Base-by-base conservation (phyloP, 1,139 yeast genomes). In the Hemisphaericaspora lyxosophila region DNA sequence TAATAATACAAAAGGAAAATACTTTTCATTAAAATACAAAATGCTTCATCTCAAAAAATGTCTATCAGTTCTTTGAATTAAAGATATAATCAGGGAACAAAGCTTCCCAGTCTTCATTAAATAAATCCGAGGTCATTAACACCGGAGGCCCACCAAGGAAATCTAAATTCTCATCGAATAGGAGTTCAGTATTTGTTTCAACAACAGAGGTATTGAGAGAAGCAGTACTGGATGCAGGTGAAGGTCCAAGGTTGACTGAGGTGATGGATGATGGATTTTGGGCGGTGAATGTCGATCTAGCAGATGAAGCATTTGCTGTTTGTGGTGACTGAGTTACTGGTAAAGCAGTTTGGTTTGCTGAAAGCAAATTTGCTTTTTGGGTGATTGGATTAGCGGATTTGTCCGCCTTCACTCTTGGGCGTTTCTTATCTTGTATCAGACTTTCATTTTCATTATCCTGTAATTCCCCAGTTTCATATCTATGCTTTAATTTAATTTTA, bases 101-200 rank as follows among this genome's bases (percentile, higher is more conserved):
- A 0, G 73, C 59, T 38, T 70, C 78, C 79, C 78, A 73, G 47
- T 72, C 76, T 45, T 70, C 75, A 42, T 68, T 67, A 46, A 70
- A 68, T 48, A 72, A 61, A 44, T 72, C 78, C 2, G 77, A 70
- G 0, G 78, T 72, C 78, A 73, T 73, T 40, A 73, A 64, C 14
- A 73, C 72, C 4, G 78, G 78, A 1, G 78, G 79, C 3, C 79
- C 78, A 11, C 78, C 78, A 45, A 73, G 65, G 48, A 70, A 69
- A 31, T 67, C 74, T 28, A 67, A 47, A 39, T 55, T 57, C 24
- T 64, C 67, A 33, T 54, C 59, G 33, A 54, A 44, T 8, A 50
- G 31, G 2, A 44, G 19, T 15, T 58, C 59, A 8, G 57, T 48
- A 36, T 53, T 55, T 14, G 56, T 33, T 16, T 55, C 57, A 9